Base-by-base conservation (phyloP, 371 early-diverging fungal species). In the Actinomucor elegans region DNA sequence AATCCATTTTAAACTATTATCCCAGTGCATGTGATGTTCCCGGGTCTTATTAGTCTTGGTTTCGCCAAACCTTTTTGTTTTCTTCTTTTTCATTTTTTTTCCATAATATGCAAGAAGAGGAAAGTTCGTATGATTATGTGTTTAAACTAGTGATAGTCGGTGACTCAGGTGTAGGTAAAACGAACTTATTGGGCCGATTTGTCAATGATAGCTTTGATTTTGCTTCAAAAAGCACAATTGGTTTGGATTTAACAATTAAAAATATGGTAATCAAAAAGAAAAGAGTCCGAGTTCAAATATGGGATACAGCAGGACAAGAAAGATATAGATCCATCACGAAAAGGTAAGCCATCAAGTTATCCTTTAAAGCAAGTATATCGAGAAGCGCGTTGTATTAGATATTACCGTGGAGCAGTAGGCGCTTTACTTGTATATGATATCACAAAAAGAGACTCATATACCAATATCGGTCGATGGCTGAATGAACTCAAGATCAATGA, bases 181-280 rank as follows among this genome's bases (percentile, higher is more conserved):
- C 74, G 21, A 71, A 73, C 49, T 47, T 73, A 35, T 53, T 77
- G 20, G 55, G 61, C 20, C 67, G 72, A 17, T 77, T 67, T 43
- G 95, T 97, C 20, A 85, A 94, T 55, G 91, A 97, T 78, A 94
- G 93, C 69, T 98, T 98, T 81, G 91, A 89, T 68, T 70, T 92
- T 53, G 93, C 94, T 55, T 91, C 94, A 37, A 96, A 93, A 69
- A 94, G 99, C 10, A 99, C 99, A 47, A 99, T 99, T 59, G 99
- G 99, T 26, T 97, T 99, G 20, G 97, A 99, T 68, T 97, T 99
- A 70, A 96, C 53, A 1, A 52, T 61, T 9, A 55, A 57, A 10
- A 47, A 54, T 15, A 49, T 59, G 50, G 17, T 36, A 4, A 55
- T 63, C 27, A 44, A 58, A 31, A 42, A 36, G 31, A 64, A 54